phyloP scores from a whole-genome alignment of 805 yeast genomes.

The Monosporozyma aerobia region DNA sequence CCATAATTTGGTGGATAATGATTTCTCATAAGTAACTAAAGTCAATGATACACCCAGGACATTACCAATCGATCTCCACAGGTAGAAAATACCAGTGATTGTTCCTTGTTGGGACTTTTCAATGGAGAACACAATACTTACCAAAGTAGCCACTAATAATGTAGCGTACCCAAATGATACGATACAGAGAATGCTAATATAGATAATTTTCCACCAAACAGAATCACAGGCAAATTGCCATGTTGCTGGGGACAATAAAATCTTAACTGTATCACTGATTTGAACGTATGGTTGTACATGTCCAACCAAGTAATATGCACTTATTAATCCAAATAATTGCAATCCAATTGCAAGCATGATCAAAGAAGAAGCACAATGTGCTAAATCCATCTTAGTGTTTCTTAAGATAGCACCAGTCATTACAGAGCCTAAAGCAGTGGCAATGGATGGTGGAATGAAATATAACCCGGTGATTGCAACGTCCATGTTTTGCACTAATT shows the following conservation, averaged over 20 bases:
- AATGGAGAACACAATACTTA: constrained; percentile 39
- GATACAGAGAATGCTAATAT: constrained; percentile 27
- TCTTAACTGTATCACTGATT: neutral
- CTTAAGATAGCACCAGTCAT: constrained; percentile 41
- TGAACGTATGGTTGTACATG: constrained; percentile 15
- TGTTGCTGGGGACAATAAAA: neutral
- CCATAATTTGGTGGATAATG: constrained; percentile 26
- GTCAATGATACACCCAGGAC: constrained; percentile 39
- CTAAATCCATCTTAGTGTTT: constrained; percentile 26
- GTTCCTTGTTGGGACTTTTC: constrained; percentile 40
- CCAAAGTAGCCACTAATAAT: constrained; percentile 50
- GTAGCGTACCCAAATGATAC: constrained; percentile 44
- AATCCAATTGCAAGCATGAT: constrained; percentile 15
- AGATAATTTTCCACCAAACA: constrained; percentile 25
- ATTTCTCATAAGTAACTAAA: constrained; percentile 31
- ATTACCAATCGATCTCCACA: constrained; percentile 42
- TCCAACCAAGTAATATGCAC: constrained; percentile 13
- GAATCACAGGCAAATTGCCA: constrained; percentile 11
- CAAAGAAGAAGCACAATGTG: constrained; percentile 22
- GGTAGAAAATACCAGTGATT: constrained; percentile 40
- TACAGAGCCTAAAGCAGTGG: constrained; percentile 45
- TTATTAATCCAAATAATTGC: constrained; percentile 17
- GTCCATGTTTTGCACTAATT: constrained; percentile 42
- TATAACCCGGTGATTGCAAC: constrained; percentile 48
- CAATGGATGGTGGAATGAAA: constrained; percentile 46